phyloP scores from a whole-genome alignment of 2,329 filamentous ascomycete genomes.

The Nigrospora oryzae region DNA sequence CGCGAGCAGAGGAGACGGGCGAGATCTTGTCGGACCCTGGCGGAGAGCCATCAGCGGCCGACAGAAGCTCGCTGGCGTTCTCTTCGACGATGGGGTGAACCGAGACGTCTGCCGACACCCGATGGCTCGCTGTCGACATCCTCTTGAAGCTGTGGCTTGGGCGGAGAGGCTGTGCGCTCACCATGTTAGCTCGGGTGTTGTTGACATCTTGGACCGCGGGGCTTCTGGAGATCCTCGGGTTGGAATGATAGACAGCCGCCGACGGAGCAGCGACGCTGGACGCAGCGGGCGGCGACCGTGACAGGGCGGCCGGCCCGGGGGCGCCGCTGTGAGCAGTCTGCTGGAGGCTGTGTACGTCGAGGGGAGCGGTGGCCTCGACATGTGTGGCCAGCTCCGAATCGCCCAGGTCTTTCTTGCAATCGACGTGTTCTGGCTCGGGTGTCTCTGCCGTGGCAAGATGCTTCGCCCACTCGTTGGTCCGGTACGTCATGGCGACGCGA shows the following conservation, averaged over 20 bases:
- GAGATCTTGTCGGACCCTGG: constrained; percentile 3
- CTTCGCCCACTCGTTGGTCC: constrained; percentile 95
- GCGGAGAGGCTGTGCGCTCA: constrained; percentile 1
- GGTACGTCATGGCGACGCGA: constrained; percentile 70
- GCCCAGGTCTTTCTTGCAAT: constrained; percentile 32
- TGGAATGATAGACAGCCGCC: neutral
- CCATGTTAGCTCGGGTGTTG: neutral
- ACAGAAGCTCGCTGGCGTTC: constrained; percentile 10
- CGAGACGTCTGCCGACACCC: constrained; percentile 16
- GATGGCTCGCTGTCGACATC: constrained; percentile 12
- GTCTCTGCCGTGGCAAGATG: constrained; percentile 71
- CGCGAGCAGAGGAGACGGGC: constrained; percentile 11
- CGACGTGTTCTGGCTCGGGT: constrained; percentile 56
- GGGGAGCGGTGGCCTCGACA: constrained; percentile 48
- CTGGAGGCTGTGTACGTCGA: constrained; percentile 56
- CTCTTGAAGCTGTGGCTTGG: constrained; percentile 12
- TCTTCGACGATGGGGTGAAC: constrained; percentile 38
- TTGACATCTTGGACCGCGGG: neutral
- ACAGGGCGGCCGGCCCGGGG: constrained; percentile 12
- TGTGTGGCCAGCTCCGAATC: constrained; percentile 15
- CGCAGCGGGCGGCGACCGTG: no score
- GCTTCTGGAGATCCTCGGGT: neutral
- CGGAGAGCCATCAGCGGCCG: neutral
- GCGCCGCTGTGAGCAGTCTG: constrained; percentile 49
- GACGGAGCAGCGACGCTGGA: neutral